Percentiles rank a stretch among this genome's conserved stretches.
Conservation (phyloP, 768 basidiomycete species). For the Boletellus ananas region DNA sequence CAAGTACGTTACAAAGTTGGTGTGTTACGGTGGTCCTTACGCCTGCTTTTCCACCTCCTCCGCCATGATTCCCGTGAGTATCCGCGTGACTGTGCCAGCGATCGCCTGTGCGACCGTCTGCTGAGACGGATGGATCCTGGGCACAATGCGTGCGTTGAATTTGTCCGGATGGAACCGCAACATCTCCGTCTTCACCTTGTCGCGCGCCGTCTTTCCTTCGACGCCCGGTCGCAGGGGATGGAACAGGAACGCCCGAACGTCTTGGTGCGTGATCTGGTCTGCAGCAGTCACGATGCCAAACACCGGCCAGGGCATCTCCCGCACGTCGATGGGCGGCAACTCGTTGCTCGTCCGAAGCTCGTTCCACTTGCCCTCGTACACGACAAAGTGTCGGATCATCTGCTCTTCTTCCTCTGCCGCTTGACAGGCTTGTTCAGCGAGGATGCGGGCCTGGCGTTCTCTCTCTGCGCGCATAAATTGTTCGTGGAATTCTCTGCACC, state of each 20-base stretch:
- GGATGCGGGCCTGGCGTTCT: slow-evolving; percentile 18
- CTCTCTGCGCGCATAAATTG: slow-evolving; percentile 7
- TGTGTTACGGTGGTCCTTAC: no score
- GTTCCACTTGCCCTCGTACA: slow-evolving; percentile 38
- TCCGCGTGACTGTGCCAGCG: slow-evolving; percentile 38
- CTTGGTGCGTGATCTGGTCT: slow-evolving; percentile 34
- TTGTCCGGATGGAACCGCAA: slow-evolving; percentile 57
- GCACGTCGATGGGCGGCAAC: slow-evolving; percentile 23
- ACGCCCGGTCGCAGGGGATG: slow-evolving; percentile 30
- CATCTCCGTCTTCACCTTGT: slow-evolving; percentile 42
- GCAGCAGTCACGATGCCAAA: slow-evolving; percentile 20
- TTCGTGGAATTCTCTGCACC: slow-evolving; percentile 4
- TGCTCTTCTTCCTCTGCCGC: slow-evolving; percentile 5
- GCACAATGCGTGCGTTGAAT: slow-evolving; percentile 37
- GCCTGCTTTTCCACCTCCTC: slow-evolving; percentile 8
- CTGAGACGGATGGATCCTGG: slow-evolving; percentile 34
- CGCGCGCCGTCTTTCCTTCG: slow-evolving; percentile 32
- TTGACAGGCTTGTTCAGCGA: slow-evolving; percentile 18
- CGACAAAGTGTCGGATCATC: slow-evolving; percentile 9
- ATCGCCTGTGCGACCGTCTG: slow-evolving; percentile 33
- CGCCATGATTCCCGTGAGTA: slow-evolving; percentile 37
- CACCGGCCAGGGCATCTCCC: slow-evolving; percentile 45
- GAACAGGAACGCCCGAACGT: slow-evolving; percentile 39
- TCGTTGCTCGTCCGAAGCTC: slow-evolving; percentile 26
- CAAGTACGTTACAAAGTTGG: no score